These are phyloP conservation scores for Moesziomyces sp. DNA, from an alignment of 1,284 basidiomycete genomes.

Conservation along the genomic window DNA sequence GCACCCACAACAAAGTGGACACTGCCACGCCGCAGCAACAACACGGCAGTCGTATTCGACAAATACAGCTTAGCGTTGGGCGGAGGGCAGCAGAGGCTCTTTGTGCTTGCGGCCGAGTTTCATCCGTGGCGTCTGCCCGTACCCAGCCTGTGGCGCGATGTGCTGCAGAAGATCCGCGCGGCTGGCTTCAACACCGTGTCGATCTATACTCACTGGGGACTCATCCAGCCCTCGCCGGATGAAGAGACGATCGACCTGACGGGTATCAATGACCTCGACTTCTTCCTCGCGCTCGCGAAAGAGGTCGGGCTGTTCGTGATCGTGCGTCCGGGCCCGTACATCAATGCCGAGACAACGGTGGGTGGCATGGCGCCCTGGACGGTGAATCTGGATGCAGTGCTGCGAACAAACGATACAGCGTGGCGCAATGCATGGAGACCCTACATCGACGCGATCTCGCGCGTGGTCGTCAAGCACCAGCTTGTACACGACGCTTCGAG, in stretches of 20 bases:
- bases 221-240: constrained; percentile 79
- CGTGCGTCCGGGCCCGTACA: constrained; percentile 76
- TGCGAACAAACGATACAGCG: constrained; percentile 77
- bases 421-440: constrained; percentile 77
- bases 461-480: constrained; percentile 75
- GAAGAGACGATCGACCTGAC: constrained; percentile 75
- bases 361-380: constrained; percentile 83
- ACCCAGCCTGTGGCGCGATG: constrained; percentile 81
- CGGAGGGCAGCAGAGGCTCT: constrained; percentile 32
- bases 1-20: constrained; percentile 17
- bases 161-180: constrained; percentile 82
- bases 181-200: constrained; percentile 76
- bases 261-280: constrained; percentile 77
- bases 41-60: constrained; percentile 43
- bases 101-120: constrained; percentile 72
- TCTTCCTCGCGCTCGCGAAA: constrained; percentile 73
- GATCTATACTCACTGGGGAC: constrained; percentile 73
- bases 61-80: constrained; percentile 44
- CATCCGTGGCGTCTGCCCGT: constrained; percentile 84
- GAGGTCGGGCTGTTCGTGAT: constrained; percentile 76
- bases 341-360: constrained; percentile 76
- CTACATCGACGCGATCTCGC: constrained; percentile 76
- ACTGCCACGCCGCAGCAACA: constrained; percentile 26
- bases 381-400: constrained; percentile 74
- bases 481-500: constrained; percentile 69